These are phyloP conservation scores for Colletotrichum eremochloae DNA, from an alignment of 2,329 filamentous ascomycete genomes.

Conservation along the genomic window DNA sequence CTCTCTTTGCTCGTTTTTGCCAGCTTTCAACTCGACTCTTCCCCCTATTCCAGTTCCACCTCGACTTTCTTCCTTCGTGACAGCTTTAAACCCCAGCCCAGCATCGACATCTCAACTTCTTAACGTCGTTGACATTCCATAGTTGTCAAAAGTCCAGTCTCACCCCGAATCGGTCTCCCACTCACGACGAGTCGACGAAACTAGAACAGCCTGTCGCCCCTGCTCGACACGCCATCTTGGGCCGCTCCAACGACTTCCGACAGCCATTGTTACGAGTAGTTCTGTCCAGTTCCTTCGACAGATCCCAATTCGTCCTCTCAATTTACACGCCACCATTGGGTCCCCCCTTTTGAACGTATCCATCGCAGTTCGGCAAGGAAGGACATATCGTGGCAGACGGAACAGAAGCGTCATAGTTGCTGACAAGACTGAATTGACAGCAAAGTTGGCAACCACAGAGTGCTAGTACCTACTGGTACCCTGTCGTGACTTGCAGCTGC, in stretches of 20 bases:
- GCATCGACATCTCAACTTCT: background rate
- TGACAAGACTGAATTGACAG: slow-evolving; percentile 16
- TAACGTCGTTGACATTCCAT: slow-evolving; percentile 1
- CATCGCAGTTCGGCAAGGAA: background rate
- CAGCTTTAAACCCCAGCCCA: background rate
- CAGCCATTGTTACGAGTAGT: slow-evolving; percentile 22
- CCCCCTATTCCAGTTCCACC: slow-evolving; percentile 1
- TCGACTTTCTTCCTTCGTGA: background rate
- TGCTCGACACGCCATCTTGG: slow-evolving; percentile 17
- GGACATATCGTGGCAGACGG: slow-evolving; percentile 4
- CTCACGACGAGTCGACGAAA: slow-evolving; percentile 19
- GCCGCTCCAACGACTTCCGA: slow-evolving; percentile 23
- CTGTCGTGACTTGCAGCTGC: slow-evolving; percentile 28
- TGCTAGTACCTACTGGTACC: slow-evolving; percentile 11
- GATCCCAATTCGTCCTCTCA: background rate
- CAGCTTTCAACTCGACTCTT: slow-evolving; percentile 1
- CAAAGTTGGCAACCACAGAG: slow-evolving; percentile 2
- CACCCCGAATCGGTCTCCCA: background rate
- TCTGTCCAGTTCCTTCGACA: slow-evolving; percentile 9
- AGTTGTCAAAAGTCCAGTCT: background rate
- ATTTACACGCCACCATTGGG: background rate
- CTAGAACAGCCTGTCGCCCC: slow-evolving; percentile 1
- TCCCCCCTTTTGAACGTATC: background rate
- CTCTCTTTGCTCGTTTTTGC: background rate
- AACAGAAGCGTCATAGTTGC: slow-evolving; percentile 1